Percentiles rank a stretch among this genome's conserved stretches.
phyloP scores from a whole-genome alignment of 2,329 filamentous ascomycete genomes.

The Emydomyces testavorans region DNA sequence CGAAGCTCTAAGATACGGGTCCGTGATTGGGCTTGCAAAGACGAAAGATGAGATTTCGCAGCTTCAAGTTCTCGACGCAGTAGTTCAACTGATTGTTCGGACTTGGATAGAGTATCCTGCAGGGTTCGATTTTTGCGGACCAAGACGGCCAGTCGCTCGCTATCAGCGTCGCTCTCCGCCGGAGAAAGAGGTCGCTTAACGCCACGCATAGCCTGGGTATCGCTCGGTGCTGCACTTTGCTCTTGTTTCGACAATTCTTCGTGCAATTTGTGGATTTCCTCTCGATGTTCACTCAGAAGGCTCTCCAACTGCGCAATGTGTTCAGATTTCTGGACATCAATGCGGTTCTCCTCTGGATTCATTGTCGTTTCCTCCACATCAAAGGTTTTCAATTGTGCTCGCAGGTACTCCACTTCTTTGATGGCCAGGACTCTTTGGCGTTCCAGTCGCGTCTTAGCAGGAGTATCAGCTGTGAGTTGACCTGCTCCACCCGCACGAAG shows the following conservation, averaged over 20 bases:
- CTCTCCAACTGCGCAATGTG: constrained; percentile 72
- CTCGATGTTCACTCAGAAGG: constrained; percentile 77
- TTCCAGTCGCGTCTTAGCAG: constrained; percentile 64
- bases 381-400: constrained; percentile 79
- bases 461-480: constrained; percentile 46
- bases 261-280: constrained; percentile 64
- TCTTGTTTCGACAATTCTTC: constrained; percentile 61
- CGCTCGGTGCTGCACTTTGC: constrained; percentile 25
- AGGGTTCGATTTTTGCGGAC: constrained; percentile 78
- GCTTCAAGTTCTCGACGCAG: constrained; percentile 66
- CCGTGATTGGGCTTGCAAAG: constrained; percentile 54
- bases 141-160: constrained; percentile 68
- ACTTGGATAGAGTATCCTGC: constrained; percentile 60
- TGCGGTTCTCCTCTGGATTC: constrained; percentile 52
- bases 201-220: constrained; percentile 35
- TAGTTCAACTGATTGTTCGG: constrained; percentile 58
- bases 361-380: constrained; percentile 82
- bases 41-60: constrained; percentile 58
- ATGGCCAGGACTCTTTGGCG: constrained; percentile 72
- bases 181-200: constrained; percentile 55
- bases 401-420: constrained; percentile 88
- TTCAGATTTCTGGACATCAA: constrained; percentile 61
- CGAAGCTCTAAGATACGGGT: constrained; percentile 77
- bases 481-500: constrained; percentile 42
- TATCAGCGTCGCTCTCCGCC: constrained; percentile 43